Evolutionary conservation across 495 filamentous ascomycete genomes (phyloP), one percentile per base, ranked within the genome.

Genomic region (Trichoderma reesei): DNA sequence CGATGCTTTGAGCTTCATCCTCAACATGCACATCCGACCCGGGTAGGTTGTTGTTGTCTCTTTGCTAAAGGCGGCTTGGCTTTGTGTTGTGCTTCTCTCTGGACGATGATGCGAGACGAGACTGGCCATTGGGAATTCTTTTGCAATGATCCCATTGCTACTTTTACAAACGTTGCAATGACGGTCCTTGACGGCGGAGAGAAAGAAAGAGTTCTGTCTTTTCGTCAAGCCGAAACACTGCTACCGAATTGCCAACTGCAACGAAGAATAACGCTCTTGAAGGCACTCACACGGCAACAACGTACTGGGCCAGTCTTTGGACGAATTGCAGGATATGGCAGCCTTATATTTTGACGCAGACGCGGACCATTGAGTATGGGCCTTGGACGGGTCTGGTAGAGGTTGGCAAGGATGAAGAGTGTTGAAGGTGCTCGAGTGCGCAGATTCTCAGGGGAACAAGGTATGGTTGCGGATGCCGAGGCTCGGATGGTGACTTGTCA

Each of bases 161-260:
- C 93, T 0, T 80, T 96, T 69, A 79, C 93, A 73, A 88, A 94
- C 65, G 86, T 92, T 64, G 92, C 89, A 14, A 74, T 95, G 62
- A 86, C 88, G 67, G 78, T 96, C 16, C 79, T 96, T 34, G 84
- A 86, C 67, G 83, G 84, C 13, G 85, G 88, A 34, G 60, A 68
- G 9, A 69, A 70, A 38, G 83, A 86, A 67, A 75, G 78, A 20
- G 83, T 82, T 64, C 68, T 65, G 3, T 85, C 86, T 68, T 74
- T 72, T n/a, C 69, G 26, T 81, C 14, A 69, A 66, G 73, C 1
- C 83, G 83, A 68, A 65, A 7, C 16, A 6, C 44, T 18, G 9
- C 16, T 48, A 1, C 6, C 8, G 44, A 48, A 6, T 6, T 8
- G 44, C 16, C 44, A 18, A 18, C 20, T 18, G 20, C 41, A 5